Conservation (phyloP, 208 protist genomes). For the Trypanosoma brucei region DNA sequence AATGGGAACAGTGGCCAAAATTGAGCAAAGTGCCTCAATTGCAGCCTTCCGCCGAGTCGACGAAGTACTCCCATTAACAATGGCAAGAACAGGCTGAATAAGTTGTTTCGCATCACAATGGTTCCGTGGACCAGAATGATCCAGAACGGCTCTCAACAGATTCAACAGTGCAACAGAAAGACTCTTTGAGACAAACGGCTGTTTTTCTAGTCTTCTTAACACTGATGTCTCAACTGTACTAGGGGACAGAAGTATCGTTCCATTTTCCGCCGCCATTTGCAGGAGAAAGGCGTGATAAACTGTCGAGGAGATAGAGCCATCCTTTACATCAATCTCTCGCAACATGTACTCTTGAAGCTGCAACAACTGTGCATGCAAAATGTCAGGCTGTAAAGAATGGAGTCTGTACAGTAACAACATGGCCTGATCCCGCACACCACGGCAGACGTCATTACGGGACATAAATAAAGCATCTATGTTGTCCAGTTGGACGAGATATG, state of each 20-base stretch:
- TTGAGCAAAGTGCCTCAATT: constrained; percentile 69
- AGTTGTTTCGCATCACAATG: constrained; percentile 54
- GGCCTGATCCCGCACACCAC: constrained; percentile 41
- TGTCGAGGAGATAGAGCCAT: constrained; percentile 68
- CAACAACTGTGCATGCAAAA: constrained; percentile 66
- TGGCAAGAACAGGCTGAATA: constrained; percentile 51
- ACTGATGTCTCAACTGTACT: constrained; percentile 61
- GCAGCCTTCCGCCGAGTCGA: constrained; percentile 57
- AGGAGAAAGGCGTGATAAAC: constrained; percentile 61
- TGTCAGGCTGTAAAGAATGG: constrained; percentile 55
- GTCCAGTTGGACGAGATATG: constrained; percentile 74
- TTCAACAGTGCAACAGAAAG: constrained; percentile 65
- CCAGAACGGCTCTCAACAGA: constrained; percentile 67
- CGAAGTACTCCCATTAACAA: constrained; percentile 71
- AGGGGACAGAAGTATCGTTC: constrained; percentile 59
- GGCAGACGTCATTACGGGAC: constrained; percentile 69
- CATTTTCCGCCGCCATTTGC: constrained; percentile 62
- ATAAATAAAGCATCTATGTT: constrained; percentile 84
- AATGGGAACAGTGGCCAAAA: constrained; percentile 67
- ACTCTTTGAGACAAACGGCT: constrained; percentile 72
- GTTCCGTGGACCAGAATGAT: constrained; percentile 52
- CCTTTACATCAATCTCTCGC: constrained; percentile 70
- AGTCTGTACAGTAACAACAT: constrained; percentile 79
- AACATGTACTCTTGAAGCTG: constrained; percentile 79
- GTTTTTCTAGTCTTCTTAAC: constrained; percentile 48